These are phyloP conservation scores for Dichotomocladium elegans DNA, from an alignment of 371 early-diverging fungal species.

Conservation along the genomic window DNA sequence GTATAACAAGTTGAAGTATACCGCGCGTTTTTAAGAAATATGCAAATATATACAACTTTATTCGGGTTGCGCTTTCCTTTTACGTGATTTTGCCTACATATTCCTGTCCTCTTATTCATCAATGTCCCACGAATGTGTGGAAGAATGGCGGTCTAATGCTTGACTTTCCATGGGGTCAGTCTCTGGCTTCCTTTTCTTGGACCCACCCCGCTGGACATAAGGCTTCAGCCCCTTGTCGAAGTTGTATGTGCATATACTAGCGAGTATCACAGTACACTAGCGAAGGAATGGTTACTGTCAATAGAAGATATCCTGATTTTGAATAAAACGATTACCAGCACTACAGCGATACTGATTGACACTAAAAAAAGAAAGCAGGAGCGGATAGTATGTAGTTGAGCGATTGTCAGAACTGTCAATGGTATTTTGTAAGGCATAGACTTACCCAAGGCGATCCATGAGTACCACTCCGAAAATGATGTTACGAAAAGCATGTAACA, in stretches of 20 bases:
- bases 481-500: conserved; percentile 31
- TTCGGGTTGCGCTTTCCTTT: too few relatives aligned
- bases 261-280: conserved; percentile 14
- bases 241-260: too few relatives aligned
- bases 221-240: conserved; percentile 38
- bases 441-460: conserved; percentile 47
- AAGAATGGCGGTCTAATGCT: too few relatives aligned
- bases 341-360: conserved; percentile 29
- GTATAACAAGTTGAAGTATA: background rate
- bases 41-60: too few relatives aligned
- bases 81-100: too few relatives aligned
- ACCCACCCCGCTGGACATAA: conserved; percentile 39
- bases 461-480: conserved; percentile 27
- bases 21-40: too few relatives aligned
- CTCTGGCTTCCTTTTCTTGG: conserved; percentile 18
- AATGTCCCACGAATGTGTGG: conserved; percentile 32
- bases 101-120: conserved; percentile 21
- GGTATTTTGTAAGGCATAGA: background rate
- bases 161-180: conserved; percentile 13
- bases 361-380: too few relatives aligned
- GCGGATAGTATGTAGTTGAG: too few relatives aligned
- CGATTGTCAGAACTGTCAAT: too few relatives aligned
- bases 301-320: too few relatives aligned
- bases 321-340: conserved; percentile 19
- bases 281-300: background rate